Evolutionary conservation across 2,329 filamentous ascomycete genomes (phyloP).

Genomic region (Trichoderma gracile): DNA sequence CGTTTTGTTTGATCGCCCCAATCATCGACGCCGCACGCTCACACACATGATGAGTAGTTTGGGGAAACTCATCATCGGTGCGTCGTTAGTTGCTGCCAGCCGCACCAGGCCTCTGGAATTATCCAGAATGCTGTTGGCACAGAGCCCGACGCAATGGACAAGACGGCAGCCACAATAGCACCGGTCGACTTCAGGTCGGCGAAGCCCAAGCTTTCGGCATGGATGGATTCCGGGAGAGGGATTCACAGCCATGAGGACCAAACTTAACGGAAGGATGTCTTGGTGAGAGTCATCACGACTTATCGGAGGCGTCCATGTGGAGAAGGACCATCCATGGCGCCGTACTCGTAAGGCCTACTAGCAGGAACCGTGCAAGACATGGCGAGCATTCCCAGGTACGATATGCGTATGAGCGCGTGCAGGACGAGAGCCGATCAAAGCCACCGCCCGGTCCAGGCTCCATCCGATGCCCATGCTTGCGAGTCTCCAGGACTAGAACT

Average conservation of each 20-base stretch:
- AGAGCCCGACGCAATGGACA: neutral
- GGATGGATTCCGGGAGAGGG: neutral
- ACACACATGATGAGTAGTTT: neutral
- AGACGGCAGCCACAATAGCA: neutral
- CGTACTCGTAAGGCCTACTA: constrained; percentile 21
- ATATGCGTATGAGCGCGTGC: too few species aligned
- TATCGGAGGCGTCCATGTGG: constrained; percentile 6
- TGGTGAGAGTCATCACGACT: constrained; percentile 20
- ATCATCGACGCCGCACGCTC: neutral
- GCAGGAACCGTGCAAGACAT: constrained; percentile 7
- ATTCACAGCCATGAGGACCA: constrained; percentile 4
- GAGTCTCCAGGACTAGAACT: neutral
- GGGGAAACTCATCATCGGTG: neutral
- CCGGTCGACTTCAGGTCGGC: neutral
- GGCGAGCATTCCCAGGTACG: constrained; percentile 6
- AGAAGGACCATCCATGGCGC: neutral
- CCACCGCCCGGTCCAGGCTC: constrained; percentile 25
- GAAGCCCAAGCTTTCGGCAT: neutral
- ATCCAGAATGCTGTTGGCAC: constrained; percentile 2
- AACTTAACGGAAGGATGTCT: constrained; percentile 14
- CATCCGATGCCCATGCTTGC: constrained; percentile 21
- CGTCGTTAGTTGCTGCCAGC: neutral
- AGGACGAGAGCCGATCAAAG: constrained; percentile 18
- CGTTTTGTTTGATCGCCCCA: constrained; percentile 23
- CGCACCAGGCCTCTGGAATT: neutral